Percentiles rank a stretch among this genome's conserved stretches.
Conservation (phyloP, 208 protist genomes). For the Crithidia brevicula region DNA sequence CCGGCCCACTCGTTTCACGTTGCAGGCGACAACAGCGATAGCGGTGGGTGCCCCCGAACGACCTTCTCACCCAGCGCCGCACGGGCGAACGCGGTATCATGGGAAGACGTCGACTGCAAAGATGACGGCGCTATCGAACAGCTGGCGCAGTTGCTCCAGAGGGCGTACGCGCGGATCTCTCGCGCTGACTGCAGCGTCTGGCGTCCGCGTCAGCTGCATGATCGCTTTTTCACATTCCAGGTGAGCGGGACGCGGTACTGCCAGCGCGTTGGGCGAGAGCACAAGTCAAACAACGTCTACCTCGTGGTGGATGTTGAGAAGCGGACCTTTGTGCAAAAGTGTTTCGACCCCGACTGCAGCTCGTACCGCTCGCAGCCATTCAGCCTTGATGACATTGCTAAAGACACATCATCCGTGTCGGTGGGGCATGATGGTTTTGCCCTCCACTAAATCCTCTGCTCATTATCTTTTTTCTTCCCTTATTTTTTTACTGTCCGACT, state of each 20-base stretch:
- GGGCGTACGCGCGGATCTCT: constrained; percentile 31
- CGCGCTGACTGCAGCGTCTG: constrained; percentile 35
- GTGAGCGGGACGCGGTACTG: constrained; percentile 76
- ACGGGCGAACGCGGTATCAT: not conserved
- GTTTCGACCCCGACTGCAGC: constrained; percentile 84
- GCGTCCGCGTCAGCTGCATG: constrained; percentile 17
- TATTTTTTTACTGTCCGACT: too few species aligned
- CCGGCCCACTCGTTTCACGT: not conserved
- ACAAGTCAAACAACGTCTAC: constrained; percentile 85
- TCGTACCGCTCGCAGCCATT: constrained; percentile 39
- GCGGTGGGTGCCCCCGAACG: not conserved
- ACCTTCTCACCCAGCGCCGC: not conserved
- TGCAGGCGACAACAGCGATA: not conserved
- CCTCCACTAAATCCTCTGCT: too few species aligned
- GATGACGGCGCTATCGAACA: not conserved
- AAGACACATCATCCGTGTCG: not conserved
- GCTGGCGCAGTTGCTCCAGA: constrained; percentile 22
- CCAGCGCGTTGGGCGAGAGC: constrained; percentile 66
- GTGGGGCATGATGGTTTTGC: not conserved
- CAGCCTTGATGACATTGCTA: not conserved
- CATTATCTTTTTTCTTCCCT: not conserved
- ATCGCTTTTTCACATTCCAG: constrained; percentile 46
- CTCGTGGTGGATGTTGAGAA: constrained; percentile 54
- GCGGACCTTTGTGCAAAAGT: constrained; percentile 72
- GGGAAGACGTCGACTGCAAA: not conserved